Evolutionary conservation across 371 early-diverging fungal species (phyloP).

Genomic region (Haplosporangium sp.): DNA sequence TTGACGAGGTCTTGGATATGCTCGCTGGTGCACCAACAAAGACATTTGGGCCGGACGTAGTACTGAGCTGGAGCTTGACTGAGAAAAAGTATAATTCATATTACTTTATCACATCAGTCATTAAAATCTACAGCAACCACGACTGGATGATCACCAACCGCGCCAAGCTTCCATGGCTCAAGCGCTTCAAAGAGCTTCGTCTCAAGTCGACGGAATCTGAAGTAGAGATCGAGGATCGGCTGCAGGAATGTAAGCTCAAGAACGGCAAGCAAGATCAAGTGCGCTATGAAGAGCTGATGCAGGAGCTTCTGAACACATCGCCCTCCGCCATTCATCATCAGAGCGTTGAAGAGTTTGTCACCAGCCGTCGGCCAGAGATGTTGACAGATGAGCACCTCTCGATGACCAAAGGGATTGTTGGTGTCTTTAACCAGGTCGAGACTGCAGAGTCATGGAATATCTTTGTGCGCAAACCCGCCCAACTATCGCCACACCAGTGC

Average conservation of each 20-base stretch:
- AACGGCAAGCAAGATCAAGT: constrained; percentile 20
- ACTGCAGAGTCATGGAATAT: constrained; percentile 21
- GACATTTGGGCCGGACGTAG: constrained; percentile 25
- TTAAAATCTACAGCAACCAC: constrained; percentile 1
- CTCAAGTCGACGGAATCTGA: constrained; percentile 13
- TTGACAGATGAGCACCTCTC: constrained; percentile 27
- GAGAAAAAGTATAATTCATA: background rate
- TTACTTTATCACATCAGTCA: constrained; percentile 7
- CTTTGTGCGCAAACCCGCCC: constrained; percentile 21
- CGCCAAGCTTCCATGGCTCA: constrained; percentile 21
- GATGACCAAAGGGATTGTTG: constrained; percentile 26
- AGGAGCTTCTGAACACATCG: constrained; percentile 25
- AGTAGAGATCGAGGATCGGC: constrained; percentile 3
- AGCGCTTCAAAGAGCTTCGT: constrained; percentile 22
- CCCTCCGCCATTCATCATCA: constrained; percentile 28
- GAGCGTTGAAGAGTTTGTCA: constrained; percentile 16
- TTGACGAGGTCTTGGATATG: constrained; percentile 14
- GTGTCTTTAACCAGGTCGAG: constrained; percentile 39
- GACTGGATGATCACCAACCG: constrained; percentile 24
- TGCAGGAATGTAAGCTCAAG: constrained; percentile 19
- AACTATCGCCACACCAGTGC: constrained; percentile 37
- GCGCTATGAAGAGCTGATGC: constrained; percentile 19
- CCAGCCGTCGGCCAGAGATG: constrained; percentile 18
- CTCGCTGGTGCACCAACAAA: constrained; percentile 20
- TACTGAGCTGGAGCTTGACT: constrained; percentile 27